These are phyloP conservation scores for Solanum tacnaense DNA, from an alignment of 257 asterid species.

Conservation along the genomic window DNA sequence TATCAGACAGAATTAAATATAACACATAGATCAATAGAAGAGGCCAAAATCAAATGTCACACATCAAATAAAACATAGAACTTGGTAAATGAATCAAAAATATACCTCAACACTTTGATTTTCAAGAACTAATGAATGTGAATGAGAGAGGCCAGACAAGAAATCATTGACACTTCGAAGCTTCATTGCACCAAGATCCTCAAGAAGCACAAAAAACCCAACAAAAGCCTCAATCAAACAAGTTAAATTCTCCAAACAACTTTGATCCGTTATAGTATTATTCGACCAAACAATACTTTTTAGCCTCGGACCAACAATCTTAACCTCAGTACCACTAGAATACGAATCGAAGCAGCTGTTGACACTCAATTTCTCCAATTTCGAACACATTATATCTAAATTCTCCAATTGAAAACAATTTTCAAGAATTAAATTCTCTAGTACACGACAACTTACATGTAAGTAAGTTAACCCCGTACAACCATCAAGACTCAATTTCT, in stretches of 20 bases:
- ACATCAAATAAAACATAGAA: neutral
- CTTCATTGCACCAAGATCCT: slow-evolving; percentile 30
- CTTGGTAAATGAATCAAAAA: neutral
- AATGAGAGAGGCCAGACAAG: slow-evolving; percentile 48
- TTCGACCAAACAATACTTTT: slow-evolving; percentile 38
- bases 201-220: slow-evolving; percentile 30
- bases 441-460: slow-evolving; percentile 32
- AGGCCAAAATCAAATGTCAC: neutral
- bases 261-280: slow-evolving; percentile 44
- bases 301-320: slow-evolving; percentile 43
- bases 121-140: slow-evolving; percentile 43
- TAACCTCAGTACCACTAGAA: slow-evolving; percentile 27
- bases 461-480: slow-evolving; percentile 51
- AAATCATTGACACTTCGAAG: slow-evolving; percentile 39
- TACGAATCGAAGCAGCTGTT: slow-evolving; percentile 42
- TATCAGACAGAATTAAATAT: neutral
- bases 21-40: neutral
- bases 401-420: slow-evolving; percentile 43
- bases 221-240: slow-evolving; percentile 38
- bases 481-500: slow-evolving; percentile 38
- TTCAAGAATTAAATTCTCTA: slow-evolving; percentile 41
- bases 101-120: slow-evolving; percentile 50
- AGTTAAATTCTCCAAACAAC: slow-evolving; percentile 26
- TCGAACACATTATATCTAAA: slow-evolving; percentile 30
- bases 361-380: slow-evolving; percentile 35